Evolutionary conservation across 176 grass and related monocot genomes (phyloP), one percentile per base, ranked within the genome.

Genomic region (Tuctoria greenei): DNA sequence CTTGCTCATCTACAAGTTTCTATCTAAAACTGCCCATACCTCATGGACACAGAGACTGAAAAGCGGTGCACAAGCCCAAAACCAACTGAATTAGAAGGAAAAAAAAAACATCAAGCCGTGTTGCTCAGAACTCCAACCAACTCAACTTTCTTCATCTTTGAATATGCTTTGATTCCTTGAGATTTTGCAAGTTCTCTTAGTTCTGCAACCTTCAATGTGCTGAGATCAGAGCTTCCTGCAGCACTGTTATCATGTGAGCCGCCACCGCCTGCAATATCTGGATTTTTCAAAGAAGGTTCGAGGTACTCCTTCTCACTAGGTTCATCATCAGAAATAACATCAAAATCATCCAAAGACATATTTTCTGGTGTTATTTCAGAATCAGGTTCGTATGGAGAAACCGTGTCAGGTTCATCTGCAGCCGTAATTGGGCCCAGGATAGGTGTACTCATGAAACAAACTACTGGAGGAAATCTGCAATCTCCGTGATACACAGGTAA

Each of bases 131-230:
- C 64, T 59, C 90, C 89, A 36, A 95, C 41, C 58, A 95, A 18
- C 5, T 88, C 85, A n/a, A 69, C 81, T 80, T 99, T 94, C 72
- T 86, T 92, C 81, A 90, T 81, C 80, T 99, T 99, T 17, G 87
- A 88, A 69, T 95, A 99, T 5, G 82, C 91, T 64, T 79, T 86
- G 38, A 92, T 64, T 49, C 89, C 95, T 39, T 82, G 71, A 68
- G 89, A 89, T 36, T 94, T 94, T 7, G 82, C 91, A 56, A 92
- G 82, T 16, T 88, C 89, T 52, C 86, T 84, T 26, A 92, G 76
- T 72, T 90, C 91, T 14, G 73, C 59, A 15, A 94, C 44, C 73
- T 92, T 94, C 54, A 98, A 72, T 27, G 73, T 84, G 25, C 73
- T 56, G 43, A 95, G 78, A 73, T 88, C 82, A 34, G 66, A 77